Evolutionary conservation across 2,329 filamentous ascomycete species (phyloP), one percentile per base, ranked within the genome.

Genomic region (Aspergillus sp.): DNA sequence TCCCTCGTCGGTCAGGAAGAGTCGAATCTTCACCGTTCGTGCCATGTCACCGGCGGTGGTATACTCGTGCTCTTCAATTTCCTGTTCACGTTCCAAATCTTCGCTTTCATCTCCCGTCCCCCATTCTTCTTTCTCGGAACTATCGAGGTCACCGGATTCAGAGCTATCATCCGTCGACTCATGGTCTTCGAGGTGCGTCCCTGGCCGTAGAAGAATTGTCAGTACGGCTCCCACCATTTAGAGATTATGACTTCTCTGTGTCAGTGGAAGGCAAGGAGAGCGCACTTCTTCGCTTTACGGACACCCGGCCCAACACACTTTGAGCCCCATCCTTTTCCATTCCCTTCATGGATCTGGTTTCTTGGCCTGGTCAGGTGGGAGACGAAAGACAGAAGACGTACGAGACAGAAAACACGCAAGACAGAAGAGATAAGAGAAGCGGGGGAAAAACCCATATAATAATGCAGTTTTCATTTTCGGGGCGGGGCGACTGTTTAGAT

Each of bases 31-130:
- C 55, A 63, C 50, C 30, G 39, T 58, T 61, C 49, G 59, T 58
- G 36, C 32, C 20, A 45, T 41, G 38, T 61, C 53, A 51, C 55
- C 48, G 48, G 45, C 32, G 48, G 30, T 60, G 49, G 48, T 56
- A 56, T 61, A 63, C 52, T 63, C 56, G 17, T 63, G 52, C n/a
- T 63, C 61, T 55, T 63, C 52, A 56, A 59, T 56, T 4, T 63
- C 55, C 47, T 53, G 34, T 61, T 58, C 48, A 55, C 17, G 17
- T 48, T 56, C 44, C 22, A 50, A 32, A 44, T 56, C 51, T 51
- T 59, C 48, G 39, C 53, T 56, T 18, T 56, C 17, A 56, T 56
- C 57, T 50, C 50, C 57, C 53, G 13, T 54, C 56, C 50, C 55
- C 53, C 39, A 59, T 54, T 48, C 57, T 45, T 56, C 57, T 59